Percentiles rank a stretch among this genome's conserved stretches.
Evolutionary conservation across 208 protist genomes (phyloP).

Genomic region (Strigomonas oncopelti): DNA sequence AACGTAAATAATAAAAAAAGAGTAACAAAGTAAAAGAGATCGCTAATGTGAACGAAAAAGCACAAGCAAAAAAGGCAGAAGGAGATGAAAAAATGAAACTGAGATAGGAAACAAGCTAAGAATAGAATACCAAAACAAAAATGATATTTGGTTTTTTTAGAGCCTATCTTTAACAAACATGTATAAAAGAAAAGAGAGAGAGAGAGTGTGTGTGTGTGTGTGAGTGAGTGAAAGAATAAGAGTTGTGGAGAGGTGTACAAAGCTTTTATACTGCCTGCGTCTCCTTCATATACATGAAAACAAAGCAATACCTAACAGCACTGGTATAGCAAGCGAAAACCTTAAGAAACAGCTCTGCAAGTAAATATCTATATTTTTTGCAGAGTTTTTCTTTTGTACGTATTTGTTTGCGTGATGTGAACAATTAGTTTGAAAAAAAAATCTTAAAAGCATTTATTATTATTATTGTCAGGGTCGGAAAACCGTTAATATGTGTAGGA

Average conservation of each 20-base stretch:
- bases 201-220: too few relatives aligned
- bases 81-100: neutral
- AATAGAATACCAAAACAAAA: slow-evolving; percentile 1
- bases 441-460: neutral
- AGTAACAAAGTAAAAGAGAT: neutral
- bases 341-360: too few relatives aligned
- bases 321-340: too few relatives aligned
- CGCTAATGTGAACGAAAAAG: neutral
- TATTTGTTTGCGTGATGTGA: too few relatives aligned
- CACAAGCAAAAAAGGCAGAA: slow-evolving; percentile 10
- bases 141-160: neutral
- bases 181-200: neutral
- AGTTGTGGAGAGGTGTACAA: neutral
- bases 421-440: too few relatives aligned
- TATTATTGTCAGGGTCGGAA: neutral
- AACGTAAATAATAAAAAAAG: neutral
- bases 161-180: neutral
- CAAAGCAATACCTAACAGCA: too few relatives aligned
- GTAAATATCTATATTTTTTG: too few relatives aligned
- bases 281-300: too few relatives aligned
- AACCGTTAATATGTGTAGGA: too few relatives aligned
- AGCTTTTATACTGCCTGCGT: too few relatives aligned
- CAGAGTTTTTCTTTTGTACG: too few relatives aligned
- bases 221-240: neutral
- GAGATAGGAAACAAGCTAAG: neutral